Base-by-base conservation (phyloP, 225 moss, liverwort and hornwort genomes). In the Neckera pumila region DNA sequence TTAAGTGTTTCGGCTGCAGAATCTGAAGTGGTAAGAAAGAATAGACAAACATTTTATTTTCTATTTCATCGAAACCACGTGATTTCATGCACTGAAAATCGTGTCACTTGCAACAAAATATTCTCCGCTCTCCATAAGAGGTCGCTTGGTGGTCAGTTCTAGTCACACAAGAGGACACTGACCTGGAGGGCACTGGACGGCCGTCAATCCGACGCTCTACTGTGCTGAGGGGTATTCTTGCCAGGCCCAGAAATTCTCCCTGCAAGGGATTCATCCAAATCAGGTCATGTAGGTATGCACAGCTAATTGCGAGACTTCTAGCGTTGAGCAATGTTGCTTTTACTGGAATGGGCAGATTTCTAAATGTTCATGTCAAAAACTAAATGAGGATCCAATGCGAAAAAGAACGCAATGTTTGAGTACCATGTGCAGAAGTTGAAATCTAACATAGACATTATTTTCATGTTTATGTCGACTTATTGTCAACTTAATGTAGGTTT, bases 131-230 rank as follows among this genome's bases (percentile, higher is more conserved):
- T 19, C 18, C 16, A 8, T 7, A 4, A 12, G 36, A 59, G 34
- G 0, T 17, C 17, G 28, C 1, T 4, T 6, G 28, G 4, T 1
- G 5, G 57, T 27, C 7, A 42, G 30, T 17, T 34, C 0, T 0
- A 36, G 60, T 0, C 47, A 61, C 36, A 47, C 1, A 26, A 49
- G 2, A 61, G 14, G 7, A 62, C 12, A 30, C n/a, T 61, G 14
- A 85, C 85, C 85, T 86, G 4, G 98, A 94, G 31, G 95, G 93
- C 73, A 98, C 97, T 57, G 93, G 95, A 73, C 97, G 93, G 20
- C 97, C 96, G 87, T 98, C 98, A 62, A 95, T 91, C 27, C 98
- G 96, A 79, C 96, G 91, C 81, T 94, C 95, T 43, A 98, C 92
- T 33, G 90, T 90, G 62, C 88, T 90, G 4, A 98, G 95, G 14